phyloP scores from a whole-genome alignment of 306 rosid genomes.

The Vicia villosa region DNA sequence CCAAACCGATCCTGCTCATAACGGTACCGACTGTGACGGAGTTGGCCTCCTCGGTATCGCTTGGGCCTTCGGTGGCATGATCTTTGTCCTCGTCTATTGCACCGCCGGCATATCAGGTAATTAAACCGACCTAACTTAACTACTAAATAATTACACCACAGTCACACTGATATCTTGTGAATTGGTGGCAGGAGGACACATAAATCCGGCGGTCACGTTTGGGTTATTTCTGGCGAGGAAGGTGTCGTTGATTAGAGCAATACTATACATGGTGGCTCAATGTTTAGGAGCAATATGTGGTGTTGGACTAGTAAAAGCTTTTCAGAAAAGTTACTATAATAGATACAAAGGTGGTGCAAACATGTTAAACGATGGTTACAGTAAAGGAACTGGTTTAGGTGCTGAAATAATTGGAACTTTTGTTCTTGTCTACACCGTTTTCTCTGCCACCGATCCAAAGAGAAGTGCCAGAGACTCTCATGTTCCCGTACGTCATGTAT shows the following conservation, averaged over 20 bases:
- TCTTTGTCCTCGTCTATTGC: conserved; percentile 56
- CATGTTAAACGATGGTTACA: conserved; percentile 32
- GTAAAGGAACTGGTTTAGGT: conserved; percentile 47
- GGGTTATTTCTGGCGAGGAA: conserved; percentile 48
- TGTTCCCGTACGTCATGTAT: conserved; percentile 44
- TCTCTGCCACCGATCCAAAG: conserved; percentile 58
- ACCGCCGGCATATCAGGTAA: conserved; percentile 56
- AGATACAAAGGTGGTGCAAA: conserved; percentile 50
- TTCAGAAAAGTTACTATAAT: conserved; percentile 42
- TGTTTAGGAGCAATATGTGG: conserved; percentile 50
- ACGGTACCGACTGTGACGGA: conserved; percentile 29
- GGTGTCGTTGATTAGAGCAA: conserved; percentile 48
- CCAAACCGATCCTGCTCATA: conserved; percentile 9
- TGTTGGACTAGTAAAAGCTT: conserved; percentile 44
- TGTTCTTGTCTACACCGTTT: conserved; percentile 55
- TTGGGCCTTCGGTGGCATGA: conserved; percentile 66
- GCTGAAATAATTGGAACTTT: conserved; percentile 53
- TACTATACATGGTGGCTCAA: conserved; percentile 48
- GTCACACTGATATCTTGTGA: no score
- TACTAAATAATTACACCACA: no score
- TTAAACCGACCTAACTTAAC: neutral
- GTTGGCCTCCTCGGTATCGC: conserved; percentile 57
- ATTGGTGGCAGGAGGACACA: conserved; percentile 49
- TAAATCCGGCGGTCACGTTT: conserved; percentile 54
- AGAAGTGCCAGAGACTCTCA: conserved; percentile 51